Base-by-base conservation (phyloP, 2,329 filamentous ascomycete genomes). In the Penicillium sumatraense region DNA sequence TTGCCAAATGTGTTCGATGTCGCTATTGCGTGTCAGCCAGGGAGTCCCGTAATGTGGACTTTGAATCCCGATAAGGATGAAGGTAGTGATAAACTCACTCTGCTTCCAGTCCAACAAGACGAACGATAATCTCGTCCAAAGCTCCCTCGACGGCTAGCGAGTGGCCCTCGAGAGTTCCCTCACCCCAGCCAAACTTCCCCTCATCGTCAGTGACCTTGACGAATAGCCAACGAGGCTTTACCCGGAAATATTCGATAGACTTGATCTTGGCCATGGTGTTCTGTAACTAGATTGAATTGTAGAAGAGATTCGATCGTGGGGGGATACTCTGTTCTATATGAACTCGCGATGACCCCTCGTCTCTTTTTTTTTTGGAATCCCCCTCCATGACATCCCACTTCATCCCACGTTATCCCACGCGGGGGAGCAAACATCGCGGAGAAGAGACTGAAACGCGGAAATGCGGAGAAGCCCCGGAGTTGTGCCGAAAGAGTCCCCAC, bases 1-100 rank as follows among this genome's bases (percentile, higher is more conserved):
- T 69, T 92, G 89, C 90, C 90, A 93, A 54, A 93, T 88, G 59
- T 91, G 86, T 67, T 93, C 89, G 60, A 93, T 93, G 46, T 91
- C 86, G 67, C 87, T 90, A 42, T 27, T 40, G 24, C 26, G 24
- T 10, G 20, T 21, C 7, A 18, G 5, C 23, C 16, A 42, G 29
- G 14, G 7, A 13, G 42, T n/a, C 14, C 8, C 14, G 16, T 5
- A 7, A 29, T n/a, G n/a, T n/a, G n/a, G n/a, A n/a, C n/a, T n/a
- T n/a, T n/a, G n/a, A n/a, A n/a, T n/a, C n/a, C n/a, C n/a, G 13
- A 20, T 3, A n/a, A 46, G 26, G 24, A 5, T n/a, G 2, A 23
- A 7, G 16, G 7, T 21, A 5, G 16, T 21, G 7, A 14, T 18
- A 7, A n/a, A 64, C 75, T 56, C 74, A 90, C 88, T 91, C 86